phyloP scores from a whole-genome alignment of 2,329 filamentous ascomycete genomes.

The Pseudogymnoascus sp. region DNA sequence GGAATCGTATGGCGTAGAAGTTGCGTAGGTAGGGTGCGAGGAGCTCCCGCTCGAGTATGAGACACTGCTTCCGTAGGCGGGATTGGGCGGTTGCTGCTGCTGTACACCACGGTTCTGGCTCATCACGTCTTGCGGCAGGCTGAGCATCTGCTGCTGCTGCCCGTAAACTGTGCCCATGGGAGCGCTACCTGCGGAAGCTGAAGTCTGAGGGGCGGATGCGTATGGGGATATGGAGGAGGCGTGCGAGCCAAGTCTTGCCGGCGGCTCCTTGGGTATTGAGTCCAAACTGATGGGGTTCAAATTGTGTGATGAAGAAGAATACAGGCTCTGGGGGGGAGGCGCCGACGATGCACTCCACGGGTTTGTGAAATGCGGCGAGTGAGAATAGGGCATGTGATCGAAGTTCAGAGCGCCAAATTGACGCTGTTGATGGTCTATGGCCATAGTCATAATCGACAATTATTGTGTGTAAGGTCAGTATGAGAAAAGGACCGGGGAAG shows the following conservation, averaged over 20 bases:
- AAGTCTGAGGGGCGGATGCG: conserved; percentile 61
- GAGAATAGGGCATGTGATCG: conserved; percentile 59
- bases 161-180: conserved; percentile 46
- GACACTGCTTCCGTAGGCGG: conserved; percentile 58
- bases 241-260: conserved; percentile 47
- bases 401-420: conserved; percentile 69
- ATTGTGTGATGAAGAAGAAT: conserved; percentile 45
- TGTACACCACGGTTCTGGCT: conserved; percentile 49
- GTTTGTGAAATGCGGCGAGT: conserved; percentile 73
- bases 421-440: conserved; percentile 81
- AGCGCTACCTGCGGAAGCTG: conserved; percentile 66
- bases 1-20: conserved; percentile 61
- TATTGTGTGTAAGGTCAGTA: conserved; percentile 13
- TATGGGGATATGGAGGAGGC: conserved; percentile 57
- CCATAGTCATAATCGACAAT: conserved; percentile 68
- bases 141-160: conserved; percentile 60
- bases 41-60: conserved; percentile 60
- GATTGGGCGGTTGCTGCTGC: conserved; percentile 40
- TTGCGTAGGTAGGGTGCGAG: conserved; percentile 28
- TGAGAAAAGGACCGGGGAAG: conserved; percentile 12
- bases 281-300: conserved; percentile 52
- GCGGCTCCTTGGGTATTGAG: conserved; percentile 48
- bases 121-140: conserved; percentile 66
- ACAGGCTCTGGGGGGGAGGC: conserved; percentile 47
- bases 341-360: conserved; percentile 65